A percentile compares a stretch with the other conserved stretches of the same genome.
phyloP scores from a whole-genome alignment of 2,329 filamentous ascomycete species.

The Aspergillus chevalieri region DNA sequence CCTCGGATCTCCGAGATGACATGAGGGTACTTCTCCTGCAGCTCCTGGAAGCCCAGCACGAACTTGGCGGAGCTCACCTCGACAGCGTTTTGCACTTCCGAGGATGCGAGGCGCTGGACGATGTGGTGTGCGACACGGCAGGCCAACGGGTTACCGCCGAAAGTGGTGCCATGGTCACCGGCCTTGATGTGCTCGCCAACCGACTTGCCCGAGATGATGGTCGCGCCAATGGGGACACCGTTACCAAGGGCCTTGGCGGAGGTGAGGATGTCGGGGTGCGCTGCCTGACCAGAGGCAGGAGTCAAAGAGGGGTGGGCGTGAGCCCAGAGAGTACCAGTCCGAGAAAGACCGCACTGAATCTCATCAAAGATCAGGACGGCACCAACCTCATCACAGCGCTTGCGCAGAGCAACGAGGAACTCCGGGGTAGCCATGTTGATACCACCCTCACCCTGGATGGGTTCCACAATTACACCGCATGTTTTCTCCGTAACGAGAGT shows the following conservation, averaged over 20 bases:
- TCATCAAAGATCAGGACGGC: constrained; percentile 92
- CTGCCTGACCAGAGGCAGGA: constrained; percentile 48
- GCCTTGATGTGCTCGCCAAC: constrained; percentile 65
- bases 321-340: constrained; percentile 87
- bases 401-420: constrained; percentile 77
- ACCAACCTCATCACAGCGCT: constrained; percentile 76
- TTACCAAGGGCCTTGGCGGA: constrained; percentile 96
- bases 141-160: constrained; percentile 85
- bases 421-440: constrained; percentile 76
- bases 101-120: constrained; percentile 66
- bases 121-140: constrained; percentile 81
- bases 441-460: constrained; percentile 94
- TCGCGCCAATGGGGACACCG: constrained; percentile 89
- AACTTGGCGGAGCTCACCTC: constrained; percentile 60
- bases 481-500: constrained; percentile 75
- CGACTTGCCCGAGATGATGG: constrained; percentile 55
- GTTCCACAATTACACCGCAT: constrained; percentile 92
- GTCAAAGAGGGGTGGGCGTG: constrained; percentile 62
- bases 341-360: constrained; percentile 87
- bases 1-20: constrained; percentile 75
- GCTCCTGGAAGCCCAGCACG: constrained; percentile 49
- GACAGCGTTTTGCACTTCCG: constrained; percentile 64
- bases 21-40: constrained; percentile 60
- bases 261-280: constrained; percentile 89
- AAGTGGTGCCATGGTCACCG: constrained; percentile 90